Evolutionary conservation across 179 eudicot species (phyloP), one percentile per base, ranked within the genome.

Genomic region (Patellifolia procumbens): DNA sequence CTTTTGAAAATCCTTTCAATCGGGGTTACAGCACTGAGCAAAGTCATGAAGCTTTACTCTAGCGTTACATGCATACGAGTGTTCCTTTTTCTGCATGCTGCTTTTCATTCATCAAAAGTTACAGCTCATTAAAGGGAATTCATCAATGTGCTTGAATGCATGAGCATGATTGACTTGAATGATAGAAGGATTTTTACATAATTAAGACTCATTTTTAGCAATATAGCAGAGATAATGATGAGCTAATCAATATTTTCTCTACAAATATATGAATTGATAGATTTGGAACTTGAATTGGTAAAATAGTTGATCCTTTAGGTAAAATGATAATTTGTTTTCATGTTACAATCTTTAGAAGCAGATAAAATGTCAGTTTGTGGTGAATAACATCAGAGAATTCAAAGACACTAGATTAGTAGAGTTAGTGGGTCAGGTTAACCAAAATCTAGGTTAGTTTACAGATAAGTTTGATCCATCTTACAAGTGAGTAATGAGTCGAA

Each of bases 11-110:
- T 73, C 66, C 46, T 34, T 82, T 46, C 77, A n/a, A n/a, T 69
- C 71, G 71, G 68, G 71, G 68, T 53, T 53, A 45, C 72, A 68
- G 58, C 74, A 72, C 74, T 49, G 46, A 78, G 34, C 60, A 80
- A 76, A 77, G 77, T 9, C 17, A 64, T 73, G 66, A 31, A 74
- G 56, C 84, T 81, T 82, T 74, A 53, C 45, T 45, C 37, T 60
- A 66, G 9, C 45, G 9, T 11, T 39, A 10, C 45, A 68, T 70
- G 64, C 59, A 49, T 35, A 55, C 70, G n/a, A 39, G 59, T 39
- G 60, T 74, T 65, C 39, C 72, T 67, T 78, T 69, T 77, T 24
- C 26, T 72, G 73, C 67, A 72, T 72, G 77, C 53, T 37, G 19
- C 2, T 70, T 69, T 75, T 52, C 4, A 35, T 17, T n/a, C 4